A percentile compares a stretch with the other conserved stretches of the same genome.
phyloP scores from a whole-genome alignment of 441 rosid species.

The Croton setiger region DNA sequence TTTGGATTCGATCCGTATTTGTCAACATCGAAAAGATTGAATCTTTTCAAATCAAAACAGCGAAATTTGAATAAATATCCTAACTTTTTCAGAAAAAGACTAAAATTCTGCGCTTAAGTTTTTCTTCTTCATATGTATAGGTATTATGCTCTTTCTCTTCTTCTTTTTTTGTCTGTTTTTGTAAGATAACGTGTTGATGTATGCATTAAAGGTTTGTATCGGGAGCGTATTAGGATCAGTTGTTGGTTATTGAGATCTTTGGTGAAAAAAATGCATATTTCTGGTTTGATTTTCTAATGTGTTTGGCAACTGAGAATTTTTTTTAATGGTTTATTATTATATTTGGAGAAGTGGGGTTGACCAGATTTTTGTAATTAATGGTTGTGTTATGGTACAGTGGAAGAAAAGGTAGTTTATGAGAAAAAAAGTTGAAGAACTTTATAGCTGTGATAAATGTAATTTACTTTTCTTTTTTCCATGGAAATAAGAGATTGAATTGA shows the following conservation, averaged over 20 bases:
- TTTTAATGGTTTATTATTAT: background rate
- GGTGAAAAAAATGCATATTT: too few relatives aligned
- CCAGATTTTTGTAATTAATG: background rate
- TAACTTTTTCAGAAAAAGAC: background rate
- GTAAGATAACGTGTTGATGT: background rate
- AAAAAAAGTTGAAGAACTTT: background rate
- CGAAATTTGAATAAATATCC: background rate
- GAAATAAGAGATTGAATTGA: background rate
- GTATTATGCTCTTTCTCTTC: constrained; percentile 9
- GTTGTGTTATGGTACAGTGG: background rate
- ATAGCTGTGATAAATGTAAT: background rate
- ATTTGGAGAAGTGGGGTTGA: background rate
- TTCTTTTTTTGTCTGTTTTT: background rate
- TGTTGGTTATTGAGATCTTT: background rate
- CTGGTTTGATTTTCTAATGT: background rate
- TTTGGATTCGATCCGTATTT: constrained; percentile 35
- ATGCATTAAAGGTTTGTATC: background rate
- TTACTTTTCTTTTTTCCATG: background rate
- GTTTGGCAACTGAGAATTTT: background rate
- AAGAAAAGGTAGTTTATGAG: background rate
- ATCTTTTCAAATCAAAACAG: constrained; percentile 2
- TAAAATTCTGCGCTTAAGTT: constrained; percentile 9
- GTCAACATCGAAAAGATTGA: constrained; percentile 29
- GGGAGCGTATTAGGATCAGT: background rate
- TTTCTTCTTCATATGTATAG: constrained; percentile 15